Base-by-base conservation (phyloP, 164 flowering plant species). In the Vitis rupestris region DNA sequence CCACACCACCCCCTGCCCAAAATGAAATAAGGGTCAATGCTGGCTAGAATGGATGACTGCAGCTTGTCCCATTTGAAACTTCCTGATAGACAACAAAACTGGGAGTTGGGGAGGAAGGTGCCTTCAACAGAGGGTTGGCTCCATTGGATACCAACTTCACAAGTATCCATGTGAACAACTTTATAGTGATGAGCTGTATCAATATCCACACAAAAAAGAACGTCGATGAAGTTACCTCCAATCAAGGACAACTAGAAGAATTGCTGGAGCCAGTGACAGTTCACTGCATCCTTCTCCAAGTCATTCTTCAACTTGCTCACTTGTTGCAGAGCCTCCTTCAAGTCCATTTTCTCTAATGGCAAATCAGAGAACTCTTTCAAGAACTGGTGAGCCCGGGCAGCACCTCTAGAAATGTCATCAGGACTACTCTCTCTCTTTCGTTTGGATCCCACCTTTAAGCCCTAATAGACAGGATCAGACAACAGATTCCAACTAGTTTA, bases 261-360 rank as follows among this genome's bases (percentile, higher is more conserved):
- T 61, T 91, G 92, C 81, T 87, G 86, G 50, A 95, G 97, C 99
- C 99, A 95, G 12, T 17, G 59, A 67, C 75, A 78, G 68, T 82
- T 78, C 3, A 31, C 80, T 10, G 93, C 87, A 80, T 91, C 98
- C 64, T 86, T 91, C 81, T 85, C 87, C 66, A 96, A 79, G 9
- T 77, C 90, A 61, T 76, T 80, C 73, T 76, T 89, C 79, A 95
- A 67, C 70, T 84, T 79, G 31, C 77, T 68, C 23, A 90, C 87
- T 37, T 82, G 80, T 72, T 84, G 77, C 50, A 93, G 72, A 74
- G 90, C 91, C 70, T 90, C 73, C 70, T 83, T 77, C 68, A 81
- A 60, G 72, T 90, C 91, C 91, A 89, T 89, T 68, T 76, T 75
- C 50, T 91, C 97, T 29, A 95, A 73, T 67, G 97, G 97, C 78